These are phyloP conservation scores for Barnettozyma californica DNA, from an alignment of 805 yeast genomes.

Conservation along the genomic window DNA sequence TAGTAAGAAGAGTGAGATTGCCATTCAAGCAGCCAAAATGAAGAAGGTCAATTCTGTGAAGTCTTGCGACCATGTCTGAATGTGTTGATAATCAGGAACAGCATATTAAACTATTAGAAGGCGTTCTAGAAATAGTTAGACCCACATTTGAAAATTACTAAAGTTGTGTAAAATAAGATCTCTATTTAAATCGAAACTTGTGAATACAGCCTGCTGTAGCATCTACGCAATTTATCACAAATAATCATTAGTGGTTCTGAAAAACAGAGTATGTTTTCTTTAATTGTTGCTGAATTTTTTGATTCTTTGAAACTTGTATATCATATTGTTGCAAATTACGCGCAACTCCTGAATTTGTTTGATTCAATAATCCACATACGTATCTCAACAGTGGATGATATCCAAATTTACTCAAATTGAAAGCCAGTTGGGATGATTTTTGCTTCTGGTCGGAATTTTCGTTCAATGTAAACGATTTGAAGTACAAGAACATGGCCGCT, in stretches of 20 bases:
- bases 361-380: conserved; percentile 21
- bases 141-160: too few species aligned
- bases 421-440: conserved; percentile 24
- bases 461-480: conserved; percentile 21
- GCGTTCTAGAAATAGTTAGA: not conserved
- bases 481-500: conserved; percentile 18
- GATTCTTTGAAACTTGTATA: conserved; percentile 20
- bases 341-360: conserved; percentile 19
- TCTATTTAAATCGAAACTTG: too few species aligned
- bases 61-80: not conserved
- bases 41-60: conserved; percentile 11
- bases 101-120: not conserved
- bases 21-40: conserved; percentile 17
- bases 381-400: conserved; percentile 22
- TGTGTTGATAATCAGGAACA: too few species aligned
- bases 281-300: conserved; percentile 8
- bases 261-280: not conserved
- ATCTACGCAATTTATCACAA: too few species aligned
- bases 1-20: conserved; percentile 32
- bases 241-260: not conserved
- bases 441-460: conserved; percentile 26
- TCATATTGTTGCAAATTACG: conserved; percentile 22
- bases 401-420: conserved; percentile 24
- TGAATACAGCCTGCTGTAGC: too few species aligned
- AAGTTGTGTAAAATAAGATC: too few species aligned